phyloP scores from a whole-genome alignment of 2,329 filamentous ascomycete genomes.

The Myotisia sp. region DNA sequence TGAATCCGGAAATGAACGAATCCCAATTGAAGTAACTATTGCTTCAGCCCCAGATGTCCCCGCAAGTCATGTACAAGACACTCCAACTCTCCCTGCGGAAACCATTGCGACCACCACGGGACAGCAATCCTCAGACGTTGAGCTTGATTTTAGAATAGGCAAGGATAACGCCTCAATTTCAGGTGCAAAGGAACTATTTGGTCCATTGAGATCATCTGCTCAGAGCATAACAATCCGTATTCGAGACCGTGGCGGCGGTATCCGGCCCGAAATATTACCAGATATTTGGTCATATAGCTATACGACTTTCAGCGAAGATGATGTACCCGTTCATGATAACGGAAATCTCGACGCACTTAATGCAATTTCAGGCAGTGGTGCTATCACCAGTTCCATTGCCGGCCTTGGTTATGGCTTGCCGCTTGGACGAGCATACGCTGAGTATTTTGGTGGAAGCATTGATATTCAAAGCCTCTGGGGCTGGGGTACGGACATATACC shows the following conservation, averaged over 20 bases:
- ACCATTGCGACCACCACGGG: conserved; percentile 17
- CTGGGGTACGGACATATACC: conserved; percentile 64
- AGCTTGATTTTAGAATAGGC: conserved; percentile 21
- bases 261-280: conserved; percentile 65
- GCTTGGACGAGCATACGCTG: conserved; percentile 80
- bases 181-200: conserved; percentile 18
- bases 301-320: conserved; percentile 72
- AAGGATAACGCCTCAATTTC: conserved; percentile 12
- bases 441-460: conserved; percentile 95
- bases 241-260: conserved; percentile 87
- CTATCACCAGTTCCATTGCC: conserved; percentile 69
- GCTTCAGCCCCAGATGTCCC: conserved; percentile 50
- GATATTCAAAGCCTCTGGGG: conserved; percentile 90
- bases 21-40: conserved; percentile 84
- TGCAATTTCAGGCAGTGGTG: conserved; percentile 57
- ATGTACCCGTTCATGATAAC: conserved; percentile 36
- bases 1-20: conserved; percentile 61
- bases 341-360: conserved; percentile 54
- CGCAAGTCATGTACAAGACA: conserved; percentile 14
- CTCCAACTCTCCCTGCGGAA: conserved; percentile 32
- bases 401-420: conserved; percentile 88
- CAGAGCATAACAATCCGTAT: conserved; percentile 92
- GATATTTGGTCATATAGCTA: conserved; percentile 97
- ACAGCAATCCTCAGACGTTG: conserved; percentile 14
- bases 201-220: conserved; percentile 31